Percentiles rank a stretch among this genome's conserved stretches.
These are phyloP conservation scores for Ustilago shanxiensis DNA, from an alignment of 1,284 basidiomycete genomes.

Conservation along the genomic window DNA sequence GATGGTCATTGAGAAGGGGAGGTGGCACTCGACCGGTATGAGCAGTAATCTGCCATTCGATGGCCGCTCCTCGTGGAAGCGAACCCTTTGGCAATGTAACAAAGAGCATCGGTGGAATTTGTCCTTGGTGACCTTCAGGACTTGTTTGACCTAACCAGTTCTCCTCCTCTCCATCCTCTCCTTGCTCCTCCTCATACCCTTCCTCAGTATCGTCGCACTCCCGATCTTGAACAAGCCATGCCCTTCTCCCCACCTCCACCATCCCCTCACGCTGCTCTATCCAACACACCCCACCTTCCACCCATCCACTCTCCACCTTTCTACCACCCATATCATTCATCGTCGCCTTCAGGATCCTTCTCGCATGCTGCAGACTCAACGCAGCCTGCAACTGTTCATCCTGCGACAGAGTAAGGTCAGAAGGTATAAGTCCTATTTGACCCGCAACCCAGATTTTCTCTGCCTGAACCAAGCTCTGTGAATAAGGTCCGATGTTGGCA, in stretches of 20 bases:
- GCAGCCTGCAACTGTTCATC: conserved; percentile 77
- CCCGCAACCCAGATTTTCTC: conserved; percentile 88
- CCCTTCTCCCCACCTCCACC: conserved; percentile 19
- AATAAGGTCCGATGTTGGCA: conserved; percentile 98
- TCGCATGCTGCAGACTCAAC: conserved; percentile 84
- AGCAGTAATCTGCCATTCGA: conserved; percentile 68
- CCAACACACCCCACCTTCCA: conserved; percentile 70
- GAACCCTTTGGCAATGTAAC: conserved; percentile 36
- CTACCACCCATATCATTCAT: conserved; percentile 50
- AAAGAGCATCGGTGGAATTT: conserved; percentile 52
- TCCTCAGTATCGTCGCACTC: neutral
- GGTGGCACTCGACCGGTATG: conserved; percentile 53
- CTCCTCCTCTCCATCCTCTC: conserved; percentile 24
- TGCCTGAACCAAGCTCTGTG: conserved; percentile 86
- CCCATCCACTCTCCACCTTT: conserved; percentile 33
- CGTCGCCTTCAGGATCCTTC: conserved; percentile 75
- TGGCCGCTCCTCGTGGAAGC: conserved; percentile 52
- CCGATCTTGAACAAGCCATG: conserved; percentile 16
- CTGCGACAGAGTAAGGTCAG: conserved; percentile 77
- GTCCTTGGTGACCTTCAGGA: neutral
- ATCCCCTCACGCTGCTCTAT: conserved; percentile 29
- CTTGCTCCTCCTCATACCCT: conserved; percentile 12
- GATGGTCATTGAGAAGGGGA: neutral
- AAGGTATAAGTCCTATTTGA: conserved; percentile 90
- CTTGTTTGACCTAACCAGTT: conserved; percentile 29